These are phyloP conservation scores for Fusarium scirpi DNA, from an alignment of 2,329 filamentous ascomycete genomes.

Conservation along the genomic window DNA sequence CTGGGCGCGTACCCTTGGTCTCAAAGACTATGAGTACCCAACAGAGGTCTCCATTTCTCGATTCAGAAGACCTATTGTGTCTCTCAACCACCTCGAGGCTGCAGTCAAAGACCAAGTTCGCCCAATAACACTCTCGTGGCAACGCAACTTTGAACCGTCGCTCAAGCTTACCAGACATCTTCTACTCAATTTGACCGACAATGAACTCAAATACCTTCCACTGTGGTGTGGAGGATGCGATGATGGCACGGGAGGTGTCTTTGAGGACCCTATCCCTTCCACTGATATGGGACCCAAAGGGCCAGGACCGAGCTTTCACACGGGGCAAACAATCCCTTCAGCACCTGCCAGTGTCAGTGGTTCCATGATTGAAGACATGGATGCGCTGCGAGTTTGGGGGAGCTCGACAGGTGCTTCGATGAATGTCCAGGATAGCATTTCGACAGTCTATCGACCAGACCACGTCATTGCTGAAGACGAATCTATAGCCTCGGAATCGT, in stretches of 20 bases:
- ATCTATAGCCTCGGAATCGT: constrained; percentile 53
- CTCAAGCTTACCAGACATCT: constrained; percentile 58
- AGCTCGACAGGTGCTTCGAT: constrained; percentile 53
- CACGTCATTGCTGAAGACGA: constrained; percentile 52
- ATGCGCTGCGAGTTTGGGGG: constrained; percentile 50
- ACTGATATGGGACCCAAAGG: constrained; percentile 60
- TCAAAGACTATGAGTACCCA: constrained; percentile 1
- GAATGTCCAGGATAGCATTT: constrained; percentile 56
- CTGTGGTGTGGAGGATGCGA: constrained; percentile 72
- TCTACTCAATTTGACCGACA: constrained; percentile 64
- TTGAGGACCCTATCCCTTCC: constrained; percentile 56
- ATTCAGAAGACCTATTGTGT: constrained; percentile 32
- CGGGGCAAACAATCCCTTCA: constrained; percentile 56
- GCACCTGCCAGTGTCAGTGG: constrained; percentile 51
- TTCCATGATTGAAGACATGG: constrained; percentile 54
- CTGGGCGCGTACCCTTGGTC: constrained; percentile 17
- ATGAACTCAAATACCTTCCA: constrained; percentile 72
- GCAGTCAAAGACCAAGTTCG: constrained; percentile 39
- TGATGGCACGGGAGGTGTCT: constrained; percentile 65
- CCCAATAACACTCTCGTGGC: constrained; percentile 43
- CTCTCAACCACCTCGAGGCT: constrained; percentile 38
- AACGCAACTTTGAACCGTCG: constrained; percentile 50
- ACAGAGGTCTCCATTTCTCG: not conserved
- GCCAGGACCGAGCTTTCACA: constrained; percentile 62
- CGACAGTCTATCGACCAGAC: constrained; percentile 51